phyloP scores from a whole-genome alignment of 2,329 filamentous ascomycete genomes.

The Aotearoamyces nothofagi region DNA sequence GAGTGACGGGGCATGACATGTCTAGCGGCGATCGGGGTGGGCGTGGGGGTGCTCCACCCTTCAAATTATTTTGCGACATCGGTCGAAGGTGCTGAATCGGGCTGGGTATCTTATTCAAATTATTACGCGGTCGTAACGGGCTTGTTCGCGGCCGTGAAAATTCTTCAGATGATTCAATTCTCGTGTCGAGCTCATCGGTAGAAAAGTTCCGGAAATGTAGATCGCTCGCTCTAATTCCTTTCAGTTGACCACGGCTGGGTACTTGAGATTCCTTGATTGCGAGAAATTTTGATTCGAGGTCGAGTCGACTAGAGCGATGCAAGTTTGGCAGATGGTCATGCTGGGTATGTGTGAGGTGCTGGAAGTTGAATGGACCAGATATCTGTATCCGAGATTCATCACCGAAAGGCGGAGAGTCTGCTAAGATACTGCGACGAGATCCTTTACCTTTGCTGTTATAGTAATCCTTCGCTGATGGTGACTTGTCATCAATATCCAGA shows the following conservation, averaged over 20 bases:
- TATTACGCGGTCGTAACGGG: slow-evolving; percentile 6
- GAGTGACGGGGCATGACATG: slow-evolving; percentile 23
- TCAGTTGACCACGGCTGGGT: slow-evolving; percentile 21
- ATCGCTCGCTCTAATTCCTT: slow-evolving; percentile 24
- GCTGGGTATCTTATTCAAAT: slow-evolving; percentile 8
- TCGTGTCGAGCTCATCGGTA: slow-evolving; percentile 22
- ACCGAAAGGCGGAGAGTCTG: slow-evolving; percentile 1
- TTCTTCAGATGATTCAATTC: neutral
- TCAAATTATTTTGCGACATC: slow-evolving; percentile 20
- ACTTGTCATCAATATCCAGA: slow-evolving; percentile 5
- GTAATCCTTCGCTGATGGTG: slow-evolving; percentile 11
- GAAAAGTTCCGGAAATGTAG: slow-evolving; percentile 32
- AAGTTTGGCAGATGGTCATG: slow-evolving; percentile 30
- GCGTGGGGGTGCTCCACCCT: slow-evolving; percentile 26
- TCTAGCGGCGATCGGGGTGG: slow-evolving; percentile 33
- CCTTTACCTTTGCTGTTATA: slow-evolving; percentile 8
- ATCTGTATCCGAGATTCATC: slow-evolving; percentile 27
- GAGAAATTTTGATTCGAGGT: slow-evolving; percentile 29
- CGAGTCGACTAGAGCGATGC: slow-evolving; percentile 24
- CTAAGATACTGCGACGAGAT: slow-evolving; percentile 3
- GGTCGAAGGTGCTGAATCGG: slow-evolving; percentile 5
- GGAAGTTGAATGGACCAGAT: slow-evolving; percentile 51
- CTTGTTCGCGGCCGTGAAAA: neutral
- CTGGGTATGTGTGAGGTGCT: slow-evolving; percentile 44
- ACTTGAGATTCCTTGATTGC: slow-evolving; percentile 23